phyloP scores from a whole-genome alignment of 148 eudicot genomes.

The Chenopodium suecicum region DNA sequence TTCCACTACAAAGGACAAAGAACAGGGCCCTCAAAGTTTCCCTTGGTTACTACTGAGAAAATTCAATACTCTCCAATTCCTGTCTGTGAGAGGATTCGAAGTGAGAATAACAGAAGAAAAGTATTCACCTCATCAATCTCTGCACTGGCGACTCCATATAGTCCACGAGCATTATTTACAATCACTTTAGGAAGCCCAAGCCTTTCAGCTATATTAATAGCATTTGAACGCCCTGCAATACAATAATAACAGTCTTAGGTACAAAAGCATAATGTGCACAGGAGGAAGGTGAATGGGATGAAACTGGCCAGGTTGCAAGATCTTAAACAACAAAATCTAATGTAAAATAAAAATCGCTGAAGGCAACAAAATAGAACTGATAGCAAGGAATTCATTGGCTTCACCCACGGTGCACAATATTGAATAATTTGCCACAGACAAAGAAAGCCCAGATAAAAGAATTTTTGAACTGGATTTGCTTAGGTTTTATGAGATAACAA shows the following conservation, averaged over 20 bases:
- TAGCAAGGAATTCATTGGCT: not conserved
- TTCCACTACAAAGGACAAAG: not conserved
- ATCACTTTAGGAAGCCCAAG: conserved; percentile 66
- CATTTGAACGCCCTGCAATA: conserved; percentile 90
- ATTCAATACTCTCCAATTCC: not conserved
- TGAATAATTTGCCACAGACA: not conserved
- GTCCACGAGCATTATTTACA: conserved; percentile 63
- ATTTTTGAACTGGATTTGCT: not conserved
- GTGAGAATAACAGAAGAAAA: not conserved
- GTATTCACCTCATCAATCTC: conserved; percentile 89
- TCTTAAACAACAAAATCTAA: not conserved
- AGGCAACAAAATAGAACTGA: not conserved
- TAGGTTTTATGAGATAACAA: conserved; percentile 17
- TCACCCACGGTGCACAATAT: not conserved
- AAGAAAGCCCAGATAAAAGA: not conserved
- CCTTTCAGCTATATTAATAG: conserved; percentile 92
- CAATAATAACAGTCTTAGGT: not conserved
- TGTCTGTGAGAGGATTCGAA: not conserved
- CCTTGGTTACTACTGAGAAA: not conserved
- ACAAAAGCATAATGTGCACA: not conserved
- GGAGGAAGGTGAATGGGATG: not conserved
- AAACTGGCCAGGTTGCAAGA: not conserved
- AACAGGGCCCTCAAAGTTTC: not conserved
- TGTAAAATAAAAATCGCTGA: not conserved
- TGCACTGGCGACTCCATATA: conserved; percentile 82